Evolutionary conservation across 192 early-diverging fungal species (phyloP), one percentile per base, ranked within the genome.

Genomic region (Bifiguratus adelaidae): DNA sequence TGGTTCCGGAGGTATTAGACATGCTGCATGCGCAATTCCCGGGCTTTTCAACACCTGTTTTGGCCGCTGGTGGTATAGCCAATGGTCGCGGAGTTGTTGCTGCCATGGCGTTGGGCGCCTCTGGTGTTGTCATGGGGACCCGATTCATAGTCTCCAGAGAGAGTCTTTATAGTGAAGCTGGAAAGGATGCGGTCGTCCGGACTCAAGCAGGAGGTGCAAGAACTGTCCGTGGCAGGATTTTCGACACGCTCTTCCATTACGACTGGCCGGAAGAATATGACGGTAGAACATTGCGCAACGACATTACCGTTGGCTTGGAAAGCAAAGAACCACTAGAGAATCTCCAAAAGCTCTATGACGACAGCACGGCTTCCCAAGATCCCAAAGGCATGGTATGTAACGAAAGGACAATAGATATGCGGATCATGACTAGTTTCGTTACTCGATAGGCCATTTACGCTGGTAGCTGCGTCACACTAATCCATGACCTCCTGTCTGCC

Each of bases 141-240:
- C 80, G 86, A n/a, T 89, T 89, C 74, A 77, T 89, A 79, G 81
- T 78, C 63, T 87, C 84, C 0, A 58, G 67, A 25, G 86, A 89
- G 48, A 43, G 77, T 2, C 82, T 81, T 26, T 77, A 85, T 38
- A 82, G 85, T 63, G 55, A 79, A 21, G 76, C 79, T 56, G 74
- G 85, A 63, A 89, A 89, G 65, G 65, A 82, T 41, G 60, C 62
- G 23, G 85, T 89, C 48, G 84, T 86, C 29, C 56, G 67, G 15
- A 80, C 75, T 1, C 60, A 71, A 26, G 86, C 86, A 47, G 63
- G 73, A 15, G 61, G 71, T 40, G 84, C 82, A 0, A 35, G 71
- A n/a, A 40, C 37, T 21, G 12, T 40, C 16, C 37, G 37, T 4
- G 22, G 16, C 4, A n/a, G 37, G 16, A 21, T 40, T 15, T 40